Conservation (phyloP, 2,329 filamentous ascomycete species). For the Pestalotiopsis sp. region DNA sequence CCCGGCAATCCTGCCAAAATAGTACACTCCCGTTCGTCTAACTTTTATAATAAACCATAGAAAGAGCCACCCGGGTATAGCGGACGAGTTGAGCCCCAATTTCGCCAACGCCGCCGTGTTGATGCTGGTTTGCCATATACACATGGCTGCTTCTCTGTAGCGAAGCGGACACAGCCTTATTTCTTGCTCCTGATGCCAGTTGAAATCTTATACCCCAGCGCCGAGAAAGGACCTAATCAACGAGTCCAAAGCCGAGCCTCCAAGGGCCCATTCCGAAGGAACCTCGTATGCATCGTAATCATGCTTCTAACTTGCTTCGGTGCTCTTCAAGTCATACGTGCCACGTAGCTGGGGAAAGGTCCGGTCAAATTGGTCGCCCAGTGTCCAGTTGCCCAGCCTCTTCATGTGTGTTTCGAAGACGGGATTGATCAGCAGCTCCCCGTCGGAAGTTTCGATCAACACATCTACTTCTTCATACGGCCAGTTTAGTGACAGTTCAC, state of each 20-base stretch:
- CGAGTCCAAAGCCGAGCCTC: no score
- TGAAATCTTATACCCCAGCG: neutral
- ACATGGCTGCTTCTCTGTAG: neutral
- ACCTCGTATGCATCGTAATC: neutral
- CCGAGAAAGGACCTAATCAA: no score
- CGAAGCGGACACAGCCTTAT: neutral
- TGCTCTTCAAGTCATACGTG: conserved; percentile 41
- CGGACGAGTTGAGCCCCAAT: neutral
- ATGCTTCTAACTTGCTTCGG: neutral
- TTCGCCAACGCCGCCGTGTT: neutral
- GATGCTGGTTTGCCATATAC: neutral
- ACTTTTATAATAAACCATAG: neutral
- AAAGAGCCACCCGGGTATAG: neutral
- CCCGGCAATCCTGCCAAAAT: no score
- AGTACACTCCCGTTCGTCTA: neutral
- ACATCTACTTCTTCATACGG: conserved; percentile 76
- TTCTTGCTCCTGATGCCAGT: neutral
- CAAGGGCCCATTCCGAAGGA: neutral
- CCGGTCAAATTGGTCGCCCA: conserved; percentile 70
- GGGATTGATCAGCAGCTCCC: conserved; percentile 78
- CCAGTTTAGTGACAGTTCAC: conserved; percentile 80
- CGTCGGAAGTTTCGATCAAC: conserved; percentile 60
- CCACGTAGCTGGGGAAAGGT: conserved; percentile 62
- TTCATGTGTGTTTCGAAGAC: conserved; percentile 82
- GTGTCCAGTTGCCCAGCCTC: conserved; percentile 78